These are phyloP conservation scores for Colletotrichum karsti DNA, from an alignment of 2,329 filamentous ascomycete genomes.

Conservation along the genomic window DNA sequence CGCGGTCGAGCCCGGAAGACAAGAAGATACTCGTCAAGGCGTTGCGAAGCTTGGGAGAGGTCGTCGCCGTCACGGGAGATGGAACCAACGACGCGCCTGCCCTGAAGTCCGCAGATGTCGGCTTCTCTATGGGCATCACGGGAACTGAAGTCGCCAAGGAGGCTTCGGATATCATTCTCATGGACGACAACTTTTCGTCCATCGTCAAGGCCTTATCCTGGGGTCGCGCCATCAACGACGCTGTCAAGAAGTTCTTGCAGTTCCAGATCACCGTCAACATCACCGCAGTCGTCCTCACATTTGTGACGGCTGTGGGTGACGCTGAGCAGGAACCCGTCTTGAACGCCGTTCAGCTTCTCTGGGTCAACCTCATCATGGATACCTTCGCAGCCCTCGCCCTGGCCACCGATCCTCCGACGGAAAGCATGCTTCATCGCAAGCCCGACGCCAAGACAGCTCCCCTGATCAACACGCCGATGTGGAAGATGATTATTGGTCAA, in stretches of 20 bases:
- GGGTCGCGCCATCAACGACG: slow-evolving; percentile 71
- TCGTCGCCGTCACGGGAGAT: slow-evolving; percentile 73
- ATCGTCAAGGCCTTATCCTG: slow-evolving; percentile 71
- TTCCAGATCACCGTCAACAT: slow-evolving; percentile 80
- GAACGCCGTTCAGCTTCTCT: slow-evolving; percentile 81
- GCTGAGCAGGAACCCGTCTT: slow-evolving; percentile 71
- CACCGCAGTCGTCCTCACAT: slow-evolving; percentile 80
- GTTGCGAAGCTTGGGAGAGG: slow-evolving; percentile 71
- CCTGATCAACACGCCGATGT: slow-evolving; percentile 80
- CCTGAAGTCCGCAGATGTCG: slow-evolving; percentile 72
- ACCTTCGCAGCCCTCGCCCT: slow-evolving; percentile 83
- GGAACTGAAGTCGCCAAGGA: slow-evolving; percentile 73
- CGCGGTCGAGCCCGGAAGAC: slow-evolving; percentile 75
- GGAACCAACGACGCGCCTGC: slow-evolving; percentile 74
- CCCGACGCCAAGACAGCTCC: slow-evolving; percentile 78
- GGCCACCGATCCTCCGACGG: slow-evolving; percentile 77
- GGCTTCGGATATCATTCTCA: slow-evolving; percentile 68
- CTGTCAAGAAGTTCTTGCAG: slow-evolving; percentile 72
- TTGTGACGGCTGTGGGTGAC: slow-evolving; percentile 78
- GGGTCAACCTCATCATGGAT: slow-evolving; percentile 89
- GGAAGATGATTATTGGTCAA: slow-evolving; percentile 91
- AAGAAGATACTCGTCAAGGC: slow-evolving; percentile 72
- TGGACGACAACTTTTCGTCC: slow-evolving; percentile 70
- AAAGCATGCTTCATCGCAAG: slow-evolving; percentile 74
- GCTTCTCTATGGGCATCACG: slow-evolving; percentile 75